Base-by-base conservation (phyloP, 1,284 basidiomycete genomes). In the Moesziomyces antarcticus region DNA sequence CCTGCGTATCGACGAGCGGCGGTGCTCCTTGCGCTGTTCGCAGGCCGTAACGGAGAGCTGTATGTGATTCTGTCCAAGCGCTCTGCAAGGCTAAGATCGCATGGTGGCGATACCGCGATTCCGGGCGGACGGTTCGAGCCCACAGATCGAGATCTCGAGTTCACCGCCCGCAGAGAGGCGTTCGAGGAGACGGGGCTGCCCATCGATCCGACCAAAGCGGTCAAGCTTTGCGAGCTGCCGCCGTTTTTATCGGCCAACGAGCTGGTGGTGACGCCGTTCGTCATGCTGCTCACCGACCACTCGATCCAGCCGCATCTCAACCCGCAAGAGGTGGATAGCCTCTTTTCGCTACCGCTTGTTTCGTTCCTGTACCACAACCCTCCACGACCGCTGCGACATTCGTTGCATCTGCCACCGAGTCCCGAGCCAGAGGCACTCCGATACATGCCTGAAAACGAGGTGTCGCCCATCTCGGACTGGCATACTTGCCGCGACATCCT, bases 121-220 rank as follows among this genome's bases (percentile, higher is more conserved):
- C 81, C 81, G 0, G 81, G 81, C 14, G 81, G 81, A 0, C 40
- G 81, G 22, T 82, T 77, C 46, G 81, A 83, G 59, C 57, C 73
- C 0, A 65, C 59, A 13, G 81, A 83, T 63, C 44, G 33, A 2
- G 68, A 73, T 25, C 55, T 83, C 7, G 80, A 83, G 51, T 69
- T 55, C 18, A 82, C 80, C 4, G 81, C 81, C 2, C 52, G 71
- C 8, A 40, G 82, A 18, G 82, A 84, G 48, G 74, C 81, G 6
- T 58, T 56, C 25, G 82, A 84, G 58, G 81, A 85, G 71, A 81
- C 76, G 0, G 84, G 84, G 5, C 52, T 85, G 2, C 58, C 61
- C 2, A 73, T 82, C 30, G 61, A 76, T 50, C 25, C 65, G 1
- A 37, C 45, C 2, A 64, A 74, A 24, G 67, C 80, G 1, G 58